A percentile compares a stretch with the other conserved stretches of the same genome.
These are phyloP conservation scores for Phaeosphaeria sp. DNA, from an alignment of 2,329 filamentous ascomycete species.

Conservation along the genomic window DNA sequence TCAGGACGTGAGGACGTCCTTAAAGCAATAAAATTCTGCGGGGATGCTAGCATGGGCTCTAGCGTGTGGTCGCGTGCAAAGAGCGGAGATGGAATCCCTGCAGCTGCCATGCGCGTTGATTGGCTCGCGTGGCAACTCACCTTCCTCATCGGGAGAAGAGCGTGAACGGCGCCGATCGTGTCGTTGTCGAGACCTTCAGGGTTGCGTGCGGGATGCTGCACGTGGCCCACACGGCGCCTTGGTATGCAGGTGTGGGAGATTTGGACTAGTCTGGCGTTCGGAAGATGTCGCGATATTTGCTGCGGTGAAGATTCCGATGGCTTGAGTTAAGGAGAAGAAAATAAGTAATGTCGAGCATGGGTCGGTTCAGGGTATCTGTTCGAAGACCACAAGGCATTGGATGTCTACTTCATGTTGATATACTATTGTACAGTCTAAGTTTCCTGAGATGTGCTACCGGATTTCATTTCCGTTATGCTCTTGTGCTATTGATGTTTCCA, in stretches of 20 bases:
- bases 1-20: slow-evolving; percentile 23
- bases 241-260: neutral
- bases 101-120: slow-evolving; percentile 8
- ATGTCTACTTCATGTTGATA: neutral
- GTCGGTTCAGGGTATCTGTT: neutral
- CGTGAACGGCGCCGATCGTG: neutral
- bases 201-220: neutral
- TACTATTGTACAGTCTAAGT: neutral
- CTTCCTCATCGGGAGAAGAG: slow-evolving; percentile 14
- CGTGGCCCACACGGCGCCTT: neutral
- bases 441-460: neutral
- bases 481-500: neutral
- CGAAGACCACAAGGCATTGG: neutral
- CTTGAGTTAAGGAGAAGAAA: neutral
- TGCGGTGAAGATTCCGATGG: neutral
- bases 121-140: slow-evolving; percentile 15
- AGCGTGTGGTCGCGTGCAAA: slow-evolving; percentile 25
- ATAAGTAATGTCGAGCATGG: neutral
- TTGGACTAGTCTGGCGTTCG: neutral
- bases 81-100: slow-evolving; percentile 21
- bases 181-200: neutral
- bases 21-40: slow-evolving; percentile 32
- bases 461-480: neutral
- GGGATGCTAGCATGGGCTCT: slow-evolving; percentile 18
- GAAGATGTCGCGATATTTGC: neutral